Base-by-base conservation (phyloP, 495 filamentous ascomycete genomes). In the Aspergillus leporis region DNA sequence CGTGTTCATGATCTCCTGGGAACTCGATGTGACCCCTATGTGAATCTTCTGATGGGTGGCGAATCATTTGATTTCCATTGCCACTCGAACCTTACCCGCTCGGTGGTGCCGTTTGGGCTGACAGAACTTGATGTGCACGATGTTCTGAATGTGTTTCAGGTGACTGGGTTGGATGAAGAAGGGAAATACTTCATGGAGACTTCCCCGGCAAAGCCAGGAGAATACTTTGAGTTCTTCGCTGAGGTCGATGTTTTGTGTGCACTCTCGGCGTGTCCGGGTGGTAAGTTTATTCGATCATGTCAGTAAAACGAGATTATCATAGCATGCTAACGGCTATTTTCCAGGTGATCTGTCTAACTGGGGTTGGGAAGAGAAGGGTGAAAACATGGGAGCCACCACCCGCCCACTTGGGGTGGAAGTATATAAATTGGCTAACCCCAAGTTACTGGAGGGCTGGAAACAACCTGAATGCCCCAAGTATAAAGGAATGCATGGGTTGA, bases 61-160 rank as follows among this genome's bases (percentile, higher is more conserved):
- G 80, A 83, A 56, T 78, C 77, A 5, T 92, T 89, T 63, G 88
- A 93, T 62, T 92, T 83, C 70, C 88, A 93, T 65, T 93, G 90
- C 70, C 89, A 90, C 65, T 91, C 87, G 19, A 94, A 94, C 61
- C 80, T 94, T 19, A 86, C 83, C 5, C 84, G 90, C 3, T 86
- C 90, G 0, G 81, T 92, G 28, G 64, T 86, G 1, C 86, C 85
- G 0, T 85, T 81, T 66, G 88, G 87, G 0, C 63, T 92, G 51
- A 82, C 78, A 10, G 90, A 93, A 68, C 73, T 80, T 45, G 89
- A 92, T 72, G 83, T 92, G 12, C 90, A 92, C 61, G 89, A 93
- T 72, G 89, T 93, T 1, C 72, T 93, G 53, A 92, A 93, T 67
- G 79, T 93, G 22, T 93, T 94, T 63, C 89, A 92, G 66, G 88